Evolutionary conservation across 805 yeast species (phyloP).

Genomic region (Lachancea thermotolerans): DNA sequence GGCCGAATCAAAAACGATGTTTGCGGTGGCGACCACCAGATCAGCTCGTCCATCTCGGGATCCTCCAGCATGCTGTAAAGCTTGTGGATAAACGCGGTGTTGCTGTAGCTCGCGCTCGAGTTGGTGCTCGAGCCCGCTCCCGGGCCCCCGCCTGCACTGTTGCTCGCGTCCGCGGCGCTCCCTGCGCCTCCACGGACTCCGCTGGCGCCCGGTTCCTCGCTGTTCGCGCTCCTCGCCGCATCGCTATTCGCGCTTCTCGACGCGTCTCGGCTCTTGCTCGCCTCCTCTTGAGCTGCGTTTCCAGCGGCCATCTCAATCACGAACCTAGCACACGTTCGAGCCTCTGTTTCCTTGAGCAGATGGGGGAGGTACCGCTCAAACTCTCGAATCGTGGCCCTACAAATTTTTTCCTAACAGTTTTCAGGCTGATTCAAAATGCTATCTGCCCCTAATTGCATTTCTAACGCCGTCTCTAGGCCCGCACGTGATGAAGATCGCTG

Average conservation of each 20-base stretch:
- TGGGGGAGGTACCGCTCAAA: background rate
- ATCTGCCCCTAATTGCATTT: background rate
- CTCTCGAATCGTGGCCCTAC: background rate
- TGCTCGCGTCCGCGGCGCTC: background rate
- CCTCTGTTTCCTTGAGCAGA: background rate
- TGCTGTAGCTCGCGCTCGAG: constrained; percentile 4
- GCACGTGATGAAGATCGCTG: background rate
- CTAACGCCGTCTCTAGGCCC: background rate
- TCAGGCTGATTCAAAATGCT: background rate
- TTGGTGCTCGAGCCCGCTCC: background rate
- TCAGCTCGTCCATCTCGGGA: constrained; percentile 57
- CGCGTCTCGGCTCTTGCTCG: background rate
- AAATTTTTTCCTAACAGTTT: background rate
- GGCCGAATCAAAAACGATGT: constrained; percentile 78
- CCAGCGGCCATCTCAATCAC: background rate
- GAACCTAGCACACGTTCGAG: background rate
- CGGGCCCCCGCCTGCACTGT: background rate
- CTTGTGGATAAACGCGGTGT: constrained; percentile 65
- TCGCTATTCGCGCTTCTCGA: background rate
- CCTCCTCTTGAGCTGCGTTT: background rate
- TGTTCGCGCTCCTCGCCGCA: background rate
- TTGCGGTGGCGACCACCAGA: constrained; percentile 73
- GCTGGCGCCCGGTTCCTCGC: too few relatives aligned
- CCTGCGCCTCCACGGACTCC: background rate
- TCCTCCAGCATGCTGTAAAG: constrained; percentile 89